A percentile compares a stretch with the other conserved stretches of the same genome.
These are phyloP conservation scores for Schizochytrium sp. DNA, from an alignment of 108 stramenopile species.

Conservation along the genomic window DNA sequence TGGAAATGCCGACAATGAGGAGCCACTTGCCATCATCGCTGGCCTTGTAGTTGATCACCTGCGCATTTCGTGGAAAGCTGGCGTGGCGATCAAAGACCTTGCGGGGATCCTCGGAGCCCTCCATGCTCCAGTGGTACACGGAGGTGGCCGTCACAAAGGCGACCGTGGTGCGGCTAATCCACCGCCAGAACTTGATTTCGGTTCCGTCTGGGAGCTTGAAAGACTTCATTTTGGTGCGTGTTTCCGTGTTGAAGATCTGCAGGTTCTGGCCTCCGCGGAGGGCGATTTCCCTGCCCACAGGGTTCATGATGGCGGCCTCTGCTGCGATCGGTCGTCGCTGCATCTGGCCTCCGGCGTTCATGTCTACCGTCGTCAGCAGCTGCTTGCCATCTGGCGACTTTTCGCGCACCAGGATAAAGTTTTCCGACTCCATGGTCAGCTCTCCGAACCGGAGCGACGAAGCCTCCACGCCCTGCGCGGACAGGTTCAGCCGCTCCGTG, in stretches of 20 bases:
- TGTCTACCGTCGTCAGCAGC: conserved; percentile 49
- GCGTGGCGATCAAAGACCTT: conserved; percentile 92
- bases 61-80: conserved; percentile 68
- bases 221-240: conserved; percentile 81
- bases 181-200: conserved; percentile 89
- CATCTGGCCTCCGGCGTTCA: conserved; percentile 29
- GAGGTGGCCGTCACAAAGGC: conserved; percentile 83
- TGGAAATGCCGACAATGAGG: conserved; percentile 82
- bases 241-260: conserved; percentile 95
- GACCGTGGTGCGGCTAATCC: conserved; percentile 74
- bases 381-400: background rate
- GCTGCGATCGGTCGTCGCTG: conserved; percentile 83
- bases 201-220: conserved; percentile 64
- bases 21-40: conserved; percentile 93
- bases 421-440: conserved; percentile 52
- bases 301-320: conserved; percentile 98
- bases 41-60: conserved; percentile 96
- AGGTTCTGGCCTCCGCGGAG: conserved; percentile 63
- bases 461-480: background rate
- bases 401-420: conserved; percentile 50
- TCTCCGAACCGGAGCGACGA: background rate
- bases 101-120: conserved; percentile 58
- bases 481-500: conserved; percentile 14
- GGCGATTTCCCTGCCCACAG: conserved; percentile 71
- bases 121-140: conserved; percentile 88